A percentile compares a stretch with the other conserved stretches of the same genome.
phyloP scores from a whole-genome alignment of 2,329 filamentous ascomycete genomes.

The Verticillium tricorpus region DNA sequence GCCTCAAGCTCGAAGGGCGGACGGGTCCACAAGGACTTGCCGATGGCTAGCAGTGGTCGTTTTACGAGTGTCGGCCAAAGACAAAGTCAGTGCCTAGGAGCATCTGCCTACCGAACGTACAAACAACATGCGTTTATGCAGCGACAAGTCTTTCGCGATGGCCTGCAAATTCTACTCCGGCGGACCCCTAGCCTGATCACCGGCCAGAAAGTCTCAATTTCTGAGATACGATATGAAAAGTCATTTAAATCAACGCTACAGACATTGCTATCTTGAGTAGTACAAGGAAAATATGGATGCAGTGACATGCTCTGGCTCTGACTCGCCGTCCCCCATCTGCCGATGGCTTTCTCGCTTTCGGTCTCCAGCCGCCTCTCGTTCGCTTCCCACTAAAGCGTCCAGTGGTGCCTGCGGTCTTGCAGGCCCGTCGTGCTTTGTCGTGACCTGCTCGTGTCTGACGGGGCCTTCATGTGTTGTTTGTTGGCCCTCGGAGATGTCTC shows the following conservation, averaged over 20 bases:
- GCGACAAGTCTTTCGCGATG: neutral
- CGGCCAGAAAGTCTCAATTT: too few relatives aligned
- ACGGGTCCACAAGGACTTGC: neutral
- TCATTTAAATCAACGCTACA: neutral
- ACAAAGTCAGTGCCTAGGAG: neutral
- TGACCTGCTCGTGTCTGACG: neutral
- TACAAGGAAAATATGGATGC: neutral
- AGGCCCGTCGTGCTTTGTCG: neutral
- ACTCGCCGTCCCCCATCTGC: neutral
- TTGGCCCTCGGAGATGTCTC: neutral
- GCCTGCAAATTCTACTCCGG: too few relatives aligned
- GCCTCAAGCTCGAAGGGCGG: neutral
- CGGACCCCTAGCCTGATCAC: too few relatives aligned
- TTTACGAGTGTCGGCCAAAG: neutral
- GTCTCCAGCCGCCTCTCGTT: neutral
- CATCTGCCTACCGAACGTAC: neutral
- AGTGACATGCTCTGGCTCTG: neutral
- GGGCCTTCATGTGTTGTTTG: neutral
- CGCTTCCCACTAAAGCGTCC: neutral
- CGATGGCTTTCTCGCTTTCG: neutral
- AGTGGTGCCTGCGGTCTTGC: neutral
- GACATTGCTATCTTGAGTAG: neutral
- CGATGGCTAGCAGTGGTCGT: neutral
- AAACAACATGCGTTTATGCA: neutral
- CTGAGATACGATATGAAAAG: neutral